A percentile compares a stretch with the other conserved stretches of the same genome.
Evolutionary conservation across 2,329 filamentous ascomycete species (phyloP).

Genomic region (Xenoacremonium recifei): DNA sequence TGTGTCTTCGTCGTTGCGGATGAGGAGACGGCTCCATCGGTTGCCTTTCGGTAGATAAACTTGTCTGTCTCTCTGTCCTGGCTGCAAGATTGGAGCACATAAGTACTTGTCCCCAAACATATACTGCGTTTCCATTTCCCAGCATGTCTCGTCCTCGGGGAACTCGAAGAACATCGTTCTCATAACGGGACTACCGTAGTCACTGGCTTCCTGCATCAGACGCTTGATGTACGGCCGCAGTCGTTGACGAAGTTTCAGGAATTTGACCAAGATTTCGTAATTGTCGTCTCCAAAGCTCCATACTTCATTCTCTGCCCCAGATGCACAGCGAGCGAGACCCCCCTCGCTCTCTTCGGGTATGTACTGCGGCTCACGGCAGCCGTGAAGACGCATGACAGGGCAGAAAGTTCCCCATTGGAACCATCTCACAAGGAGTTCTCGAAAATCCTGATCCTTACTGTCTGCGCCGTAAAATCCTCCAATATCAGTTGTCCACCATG

Average conservation of each 20-base stretch:
- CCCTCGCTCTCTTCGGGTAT: constrained; percentile 32
- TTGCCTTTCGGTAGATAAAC: constrained; percentile 9
- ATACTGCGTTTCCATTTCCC: constrained; percentile 61
- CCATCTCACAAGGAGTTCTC: constrained; percentile 65
- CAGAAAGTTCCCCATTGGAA: constrained; percentile 69
- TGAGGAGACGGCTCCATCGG: constrained; percentile 9
- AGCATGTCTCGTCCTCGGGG: neutral
- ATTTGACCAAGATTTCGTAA: constrained; percentile 58
- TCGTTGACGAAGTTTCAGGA: constrained; percentile 56
- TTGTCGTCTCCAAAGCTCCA: constrained; percentile 64
- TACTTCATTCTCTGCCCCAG: constrained; percentile 59
- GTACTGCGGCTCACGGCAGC: constrained; percentile 59
- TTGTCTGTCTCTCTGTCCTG: neutral
- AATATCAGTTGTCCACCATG: constrained; percentile 71
- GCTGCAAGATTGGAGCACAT: constrained; percentile 6
- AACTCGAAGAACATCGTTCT: constrained; percentile 45
- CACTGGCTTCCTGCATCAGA: constrained; percentile 59
- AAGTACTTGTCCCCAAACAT: constrained; percentile 50
- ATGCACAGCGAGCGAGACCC: constrained; percentile 37
- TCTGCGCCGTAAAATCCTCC: constrained; percentile 68
- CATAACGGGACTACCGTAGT: constrained; percentile 60
- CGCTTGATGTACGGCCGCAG: constrained; percentile 56
- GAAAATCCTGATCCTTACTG: constrained; percentile 52
- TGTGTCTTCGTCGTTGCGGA: constrained; percentile 3
- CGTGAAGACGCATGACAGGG: constrained; percentile 66